Base-by-base conservation (phyloP, 441 rosid species). In the Rhodomyrtus psidioides region DNA sequence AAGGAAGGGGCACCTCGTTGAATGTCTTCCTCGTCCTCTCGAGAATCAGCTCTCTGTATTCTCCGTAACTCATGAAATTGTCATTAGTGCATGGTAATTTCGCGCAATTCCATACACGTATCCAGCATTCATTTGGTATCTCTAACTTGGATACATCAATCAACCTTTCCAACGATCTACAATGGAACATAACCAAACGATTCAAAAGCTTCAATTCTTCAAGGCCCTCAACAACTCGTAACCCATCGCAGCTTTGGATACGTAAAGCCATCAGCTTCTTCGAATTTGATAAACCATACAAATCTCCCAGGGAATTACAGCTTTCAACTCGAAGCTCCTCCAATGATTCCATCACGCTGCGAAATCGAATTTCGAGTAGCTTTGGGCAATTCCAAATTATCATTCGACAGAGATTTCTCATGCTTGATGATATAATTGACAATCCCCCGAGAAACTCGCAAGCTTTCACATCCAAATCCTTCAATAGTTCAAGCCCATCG, bases 121-220 rank as follows among this genome's bases (percentile, higher is more conserved):
- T 10, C 14, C 0, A 1, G 27, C 60, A 9, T 10, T 56, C 15
- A 24, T 56, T 24, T 24, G 34, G 65, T 13, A 58, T n/a, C 9
- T 58, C 10, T 13, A 16, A 58, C 7, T 58, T 3, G 34, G 17
- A n/a, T n/a, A n/a, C 34, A 58, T 58, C 7, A 26, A 2, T n/a
- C 30, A 13, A 6, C 17, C 16, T 12, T 58, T 58, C 65, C 30
- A 54, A 54, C 23, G 23, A n/a, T 58, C 17, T 8, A 58, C 30
- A 27, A 3, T 6, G 0, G 3, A 0, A n/a, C 2, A 58, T 3
- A 3, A 6, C 0, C 65, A 58, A 58, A 13, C 0, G 0, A 2
- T 6, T 3, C 0, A 58, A 58, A n/a, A n/a, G 65, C 34, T 58
- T 8, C 19, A n/a, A 6, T n/a, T 58, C 34, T 14, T 58, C 30